phyloP scores from a whole-genome alignment of 352 stramenopile species.

The Saprolegnia diclina region DNA sequence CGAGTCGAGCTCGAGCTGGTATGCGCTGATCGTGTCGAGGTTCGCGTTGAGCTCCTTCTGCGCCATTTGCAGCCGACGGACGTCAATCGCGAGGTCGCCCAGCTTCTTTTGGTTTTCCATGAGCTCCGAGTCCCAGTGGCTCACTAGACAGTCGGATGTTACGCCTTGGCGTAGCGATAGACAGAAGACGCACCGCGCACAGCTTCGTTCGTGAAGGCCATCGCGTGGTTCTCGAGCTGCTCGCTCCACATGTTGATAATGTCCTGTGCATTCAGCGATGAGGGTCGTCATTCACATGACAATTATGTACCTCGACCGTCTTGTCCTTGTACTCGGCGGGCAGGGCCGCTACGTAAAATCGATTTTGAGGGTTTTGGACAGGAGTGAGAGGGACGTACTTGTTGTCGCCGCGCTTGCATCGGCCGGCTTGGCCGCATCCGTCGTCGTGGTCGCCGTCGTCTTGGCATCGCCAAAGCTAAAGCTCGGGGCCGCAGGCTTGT shows the following conservation, averaged over 20 bases:
- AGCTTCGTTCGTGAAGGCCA: constrained; percentile 82
- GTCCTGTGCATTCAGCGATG: constrained; percentile 35
- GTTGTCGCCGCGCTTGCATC: neutral
- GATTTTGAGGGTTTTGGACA: neutral
- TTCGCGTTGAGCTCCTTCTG: constrained; percentile 84
- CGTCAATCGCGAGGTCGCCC: constrained; percentile 73
- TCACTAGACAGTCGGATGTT: constrained; percentile 40
- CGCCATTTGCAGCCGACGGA: constrained; percentile 76
- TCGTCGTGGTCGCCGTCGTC: neutral
- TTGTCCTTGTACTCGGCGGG: constrained; percentile 80
- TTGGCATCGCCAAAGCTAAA: constrained; percentile 23
- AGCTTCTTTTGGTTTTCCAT: constrained; percentile 84
- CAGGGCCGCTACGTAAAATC: constrained; percentile 38
- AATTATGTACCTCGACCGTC: constrained; percentile 58
- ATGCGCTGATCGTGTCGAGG: constrained; percentile 83
- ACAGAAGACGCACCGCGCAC: constrained; percentile 56
- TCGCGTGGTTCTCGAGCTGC: constrained; percentile 75
- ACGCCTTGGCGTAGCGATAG: neutral
- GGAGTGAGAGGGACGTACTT: neutral
- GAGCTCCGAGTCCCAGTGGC: constrained; percentile 74
- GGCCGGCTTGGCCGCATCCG: constrained; percentile 4
- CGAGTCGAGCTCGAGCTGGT: constrained; percentile 85
- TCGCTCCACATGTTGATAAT: constrained; percentile 89
- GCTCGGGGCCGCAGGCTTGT: neutral
- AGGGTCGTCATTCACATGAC: neutral